Evolutionary conservation across 164 flowering plant genomes (phyloP), one percentile per base, ranked within the genome.

Genomic region (Vitis rotundifolia): DNA sequence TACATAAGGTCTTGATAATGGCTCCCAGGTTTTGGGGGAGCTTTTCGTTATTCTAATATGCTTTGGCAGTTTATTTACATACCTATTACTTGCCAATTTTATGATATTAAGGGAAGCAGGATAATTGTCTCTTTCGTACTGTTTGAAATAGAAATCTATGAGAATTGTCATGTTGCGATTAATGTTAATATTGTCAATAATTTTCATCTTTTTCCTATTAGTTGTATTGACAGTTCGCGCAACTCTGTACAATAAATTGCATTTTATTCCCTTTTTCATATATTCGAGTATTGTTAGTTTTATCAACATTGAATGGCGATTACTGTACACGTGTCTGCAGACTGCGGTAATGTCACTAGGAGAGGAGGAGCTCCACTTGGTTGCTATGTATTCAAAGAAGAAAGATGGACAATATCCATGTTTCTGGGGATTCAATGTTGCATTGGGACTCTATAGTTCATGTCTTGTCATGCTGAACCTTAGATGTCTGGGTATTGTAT

Each of bases 401-500:
- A 75, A 60, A 55, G 85, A 80, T 5, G 80, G 78, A 53, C 82
- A 68, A 31, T 76, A 64, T 73, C 81, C 91, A 70, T 96, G 92
- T 76, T 96, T 96, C 78, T 96, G 99, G 99, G 98, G 89, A n/a
- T 93, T 87, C 77, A 82, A n/a, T 59, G 89, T 90, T 51, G 70
- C 87, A 69, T 59, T 78, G 9, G 91, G 94, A 56, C 87, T 93
- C 49, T 96, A 93, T 58, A 74, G 84, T 73, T 87, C 94, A 68
- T 93, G 97, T 76, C 97, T 96, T 66, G 84, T 82, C 74, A 88
- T 96, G 98, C 76, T 96, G 80, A 94, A 96, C 77, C 89, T 92
- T 50, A 91, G 99, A 82, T 96, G 99, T 81, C 96, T 96, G 50
- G 97, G 99, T 51, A 96, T 96, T 72, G 98, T 94, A 14, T 96